Evolutionary conservation across 768 basidiomycete genomes (phyloP).

Genomic region (Piloderma croceum): DNA sequence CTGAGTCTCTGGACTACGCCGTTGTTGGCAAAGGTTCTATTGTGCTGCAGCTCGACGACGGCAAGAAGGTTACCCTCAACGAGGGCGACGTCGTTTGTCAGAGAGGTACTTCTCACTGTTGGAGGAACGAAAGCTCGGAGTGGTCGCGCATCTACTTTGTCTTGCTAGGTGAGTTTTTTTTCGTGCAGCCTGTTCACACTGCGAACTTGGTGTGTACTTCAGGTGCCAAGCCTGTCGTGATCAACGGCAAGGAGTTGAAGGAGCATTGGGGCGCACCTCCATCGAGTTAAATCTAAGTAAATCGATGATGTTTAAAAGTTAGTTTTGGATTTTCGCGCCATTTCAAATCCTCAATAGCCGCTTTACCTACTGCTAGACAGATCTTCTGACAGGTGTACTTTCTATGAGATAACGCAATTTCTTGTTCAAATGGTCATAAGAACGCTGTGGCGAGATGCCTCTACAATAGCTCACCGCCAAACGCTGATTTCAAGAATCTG

Average conservation of each 20-base stretch:
- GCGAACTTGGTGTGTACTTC: too few relatives aligned
- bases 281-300: too few relatives aligned
- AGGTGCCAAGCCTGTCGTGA: constrained; percentile 6
- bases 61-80: constrained; percentile 13
- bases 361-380: too few relatives aligned
- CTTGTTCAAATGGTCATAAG: too few relatives aligned
- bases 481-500: too few relatives aligned
- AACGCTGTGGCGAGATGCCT: too few relatives aligned
- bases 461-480: too few relatives aligned
- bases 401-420: too few relatives aligned
- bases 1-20: constrained; percentile 19
- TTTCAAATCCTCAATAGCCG: too few relatives aligned
- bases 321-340: too few relatives aligned
- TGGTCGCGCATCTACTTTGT: constrained; percentile 22
- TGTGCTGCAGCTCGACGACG: constrained; percentile 18
- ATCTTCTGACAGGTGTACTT: too few relatives aligned
- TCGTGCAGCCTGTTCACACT: too few relatives aligned
- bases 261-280: constrained; percentile 6
- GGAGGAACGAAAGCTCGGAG: constrained; percentile 20
- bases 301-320: not conserved
- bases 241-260: constrained; percentile 3
- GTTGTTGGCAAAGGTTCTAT: constrained; percentile 17
- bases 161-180: constrained; percentile 17
- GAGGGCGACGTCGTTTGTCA: constrained; percentile 20
- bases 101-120: constrained; percentile 20